A percentile compares a stretch with the other conserved stretches of the same genome.
phyloP scores from a whole-genome alignment of 805 yeast genomes.

The Yarrowia yakushimensis region DNA sequence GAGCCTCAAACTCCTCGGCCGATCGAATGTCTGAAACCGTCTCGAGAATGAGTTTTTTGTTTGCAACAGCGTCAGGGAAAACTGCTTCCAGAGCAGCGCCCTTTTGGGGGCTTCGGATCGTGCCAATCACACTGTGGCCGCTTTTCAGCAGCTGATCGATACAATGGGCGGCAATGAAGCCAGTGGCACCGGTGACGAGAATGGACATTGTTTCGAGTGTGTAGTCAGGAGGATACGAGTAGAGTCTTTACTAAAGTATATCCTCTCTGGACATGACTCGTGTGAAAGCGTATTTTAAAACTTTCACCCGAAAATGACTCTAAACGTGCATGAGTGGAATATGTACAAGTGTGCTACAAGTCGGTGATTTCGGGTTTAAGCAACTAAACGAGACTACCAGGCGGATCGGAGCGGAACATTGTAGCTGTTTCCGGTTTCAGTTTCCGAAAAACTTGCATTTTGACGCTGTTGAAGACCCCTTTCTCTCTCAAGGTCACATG shows the following conservation, averaged over 20 bases:
- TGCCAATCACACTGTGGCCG: constrained; percentile 47
- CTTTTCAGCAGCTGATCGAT: constrained; percentile 41
- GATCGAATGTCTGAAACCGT: constrained; percentile 36
- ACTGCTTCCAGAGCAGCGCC: constrained; percentile 38
- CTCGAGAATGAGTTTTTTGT: constrained; percentile 33
- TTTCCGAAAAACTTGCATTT: no score
- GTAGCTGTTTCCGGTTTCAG: background rate
- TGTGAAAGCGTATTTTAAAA: background rate
- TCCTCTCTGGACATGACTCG: constrained; percentile 9
- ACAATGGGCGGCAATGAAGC: constrained; percentile 47
- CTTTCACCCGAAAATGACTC: background rate
- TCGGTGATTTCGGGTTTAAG: background rate
- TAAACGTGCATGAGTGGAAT: background rate
- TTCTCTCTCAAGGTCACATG: background rate
- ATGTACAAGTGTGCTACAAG: background rate
- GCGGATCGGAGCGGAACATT: background rate
- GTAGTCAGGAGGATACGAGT: background rate
- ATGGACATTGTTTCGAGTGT: constrained; percentile 34
- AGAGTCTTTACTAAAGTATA: no score
- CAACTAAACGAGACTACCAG: background rate
- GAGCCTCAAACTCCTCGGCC: constrained; percentile 47
- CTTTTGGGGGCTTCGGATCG: constrained; percentile 45
- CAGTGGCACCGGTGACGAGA: constrained; percentile 47
- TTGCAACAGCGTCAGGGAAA: constrained; percentile 29
- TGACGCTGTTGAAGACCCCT: no score